Base-by-base conservation (phyloP, 1,139 yeast genomes). In the Barnettozyma hawaiiensis region DNA sequence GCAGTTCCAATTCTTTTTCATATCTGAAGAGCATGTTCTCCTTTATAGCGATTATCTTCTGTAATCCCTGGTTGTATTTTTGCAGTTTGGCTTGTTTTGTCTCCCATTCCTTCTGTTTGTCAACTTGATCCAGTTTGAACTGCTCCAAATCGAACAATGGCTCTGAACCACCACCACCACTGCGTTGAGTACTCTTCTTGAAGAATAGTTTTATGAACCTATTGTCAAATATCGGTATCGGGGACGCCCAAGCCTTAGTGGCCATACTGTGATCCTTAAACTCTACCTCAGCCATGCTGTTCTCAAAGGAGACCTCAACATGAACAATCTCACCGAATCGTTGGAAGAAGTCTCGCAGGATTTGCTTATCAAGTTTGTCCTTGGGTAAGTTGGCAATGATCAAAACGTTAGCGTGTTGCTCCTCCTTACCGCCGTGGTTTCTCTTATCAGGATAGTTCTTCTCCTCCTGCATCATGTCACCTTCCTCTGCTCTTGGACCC, bases 141-240 rank as follows among this genome's bases (percentile, higher is more conserved):
- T 61, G 64, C 39, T 69, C 73, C 18, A 65, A 38, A 46, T 71
- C 70, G 36, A 60, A 53, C 19, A 49, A 47, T 33, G 44, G 46
- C 7, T 43, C 45, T 6, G 41, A 37, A 10, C 26, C 35, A 10
- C 31, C 40, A 8, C 47, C 45, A 3, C 43, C 43, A n/a, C 19
- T 34, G 9, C 26, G 42, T 7, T 40, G 42, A 27, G 21, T 40
- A 18, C 37, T 37, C 35, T 48, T 44, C 35, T 68, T 62, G 70
- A 73, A 72, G 55, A 57, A 71, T 24, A 73, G 65, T 52, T 70
- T 71, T 47, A 73, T 67, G 48, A 72, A 71, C 40, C 77, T 64
- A 56, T 73, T 72, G 44, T 64, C 68, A 48, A 72, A 72, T n/a
- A 73, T 66, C 5, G 76, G 71, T 4, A 57, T 65, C 0, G 76